Evolutionary conservation across 2,329 filamentous ascomycete genomes (phyloP).

Genomic region (Colletotrichum chrysophilum): DNA sequence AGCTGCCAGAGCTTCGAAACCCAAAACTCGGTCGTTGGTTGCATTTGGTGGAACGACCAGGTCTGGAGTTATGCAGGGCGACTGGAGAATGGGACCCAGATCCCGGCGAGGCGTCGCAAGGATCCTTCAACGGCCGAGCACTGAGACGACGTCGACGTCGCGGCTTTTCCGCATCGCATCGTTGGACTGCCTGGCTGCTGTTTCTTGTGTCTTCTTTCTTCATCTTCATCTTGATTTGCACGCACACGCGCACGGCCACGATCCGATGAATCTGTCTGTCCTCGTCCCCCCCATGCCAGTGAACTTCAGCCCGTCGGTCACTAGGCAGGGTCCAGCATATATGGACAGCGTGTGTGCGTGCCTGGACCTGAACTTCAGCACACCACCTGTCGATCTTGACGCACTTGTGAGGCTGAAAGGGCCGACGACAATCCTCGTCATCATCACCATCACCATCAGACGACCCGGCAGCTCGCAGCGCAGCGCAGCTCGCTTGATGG

Average conservation of each 20-base stretch:
- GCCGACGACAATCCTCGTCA: neutral
- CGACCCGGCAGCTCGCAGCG: neutral
- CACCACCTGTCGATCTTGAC: neutral
- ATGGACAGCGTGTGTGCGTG: neutral
- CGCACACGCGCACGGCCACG: neutral
- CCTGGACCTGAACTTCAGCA: neutral
- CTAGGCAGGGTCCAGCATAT: neutral
- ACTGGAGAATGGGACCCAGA: constrained; percentile 1
- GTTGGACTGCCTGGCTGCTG: neutral
- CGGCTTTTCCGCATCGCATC: neutral
- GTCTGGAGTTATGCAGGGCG: constrained; percentile 15
- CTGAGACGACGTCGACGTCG: constrained; percentile 7
- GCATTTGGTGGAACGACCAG: constrained; percentile 20
- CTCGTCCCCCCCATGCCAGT: neutral
- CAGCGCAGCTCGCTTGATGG: neutral
- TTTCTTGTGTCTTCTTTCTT: neutral
- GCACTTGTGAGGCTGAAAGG: neutral
- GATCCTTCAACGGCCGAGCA: constrained; percentile 11
- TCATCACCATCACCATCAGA: neutral
- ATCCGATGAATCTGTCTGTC: neutral
- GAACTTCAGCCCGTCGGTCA: neutral
- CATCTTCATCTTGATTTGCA: neutral
- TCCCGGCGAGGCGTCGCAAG: constrained; percentile 14
- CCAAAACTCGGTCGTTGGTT: constrained; percentile 18
- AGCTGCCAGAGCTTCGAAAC: constrained; percentile 20